Base-by-base conservation (phyloP, 2,329 filamentous ascomycete genomes). In the Endothia cerciana region DNA sequence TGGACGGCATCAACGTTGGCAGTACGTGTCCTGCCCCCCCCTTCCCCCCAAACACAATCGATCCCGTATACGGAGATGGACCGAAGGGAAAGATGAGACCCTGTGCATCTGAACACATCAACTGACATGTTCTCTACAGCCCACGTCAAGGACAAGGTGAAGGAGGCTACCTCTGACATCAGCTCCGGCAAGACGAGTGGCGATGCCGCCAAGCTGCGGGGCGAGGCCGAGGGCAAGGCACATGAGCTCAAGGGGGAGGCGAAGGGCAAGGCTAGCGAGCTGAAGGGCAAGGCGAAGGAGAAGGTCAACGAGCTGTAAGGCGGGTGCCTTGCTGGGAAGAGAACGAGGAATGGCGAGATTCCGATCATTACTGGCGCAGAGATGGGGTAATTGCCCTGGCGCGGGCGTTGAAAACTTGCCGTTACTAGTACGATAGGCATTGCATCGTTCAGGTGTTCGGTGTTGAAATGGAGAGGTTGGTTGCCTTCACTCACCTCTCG, bases 1-100 rank as follows among this genome's bases (percentile, higher is more conserved):
- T 89, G 36, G 84, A 86, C 47, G 86, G 85, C 19, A 87, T 90
- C 73, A 81, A 90, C 70, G 78, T 80, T 57, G 83, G 83, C 59
- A 75, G 88, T 89, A 79, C 66, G 83, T 80, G 25, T 25, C 25
- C 11, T 1, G 22, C 22, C 15, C 33, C 60, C 8, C 22, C 28
- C 25, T 10, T 25, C 10, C n/a, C n/a, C n/a, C n/a, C n/a, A n/a
- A n/a, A n/a, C n/a, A n/a, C n/a, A n/a, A n/a, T n/a, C n/a, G n/a
- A n/a, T n/a, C n/a, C n/a, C n/a, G n/a, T n/a, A n/a, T n/a, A n/a
- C n/a, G n/a, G n/a, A n/a, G n/a, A n/a, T n/a, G n/a, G n/a, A n/a
- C n/a, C n/a, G 3, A 19, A 58, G 7, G n/a, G 47, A 15, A 2
- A 51, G 10, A 15, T 58, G 49, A 38, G 66, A 72, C 49, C 73